These are phyloP conservation scores for Straminergon stramineum DNA, from an alignment of 225 moss, liverwort and hornwort genomes.

Conservation along the genomic window DNA sequence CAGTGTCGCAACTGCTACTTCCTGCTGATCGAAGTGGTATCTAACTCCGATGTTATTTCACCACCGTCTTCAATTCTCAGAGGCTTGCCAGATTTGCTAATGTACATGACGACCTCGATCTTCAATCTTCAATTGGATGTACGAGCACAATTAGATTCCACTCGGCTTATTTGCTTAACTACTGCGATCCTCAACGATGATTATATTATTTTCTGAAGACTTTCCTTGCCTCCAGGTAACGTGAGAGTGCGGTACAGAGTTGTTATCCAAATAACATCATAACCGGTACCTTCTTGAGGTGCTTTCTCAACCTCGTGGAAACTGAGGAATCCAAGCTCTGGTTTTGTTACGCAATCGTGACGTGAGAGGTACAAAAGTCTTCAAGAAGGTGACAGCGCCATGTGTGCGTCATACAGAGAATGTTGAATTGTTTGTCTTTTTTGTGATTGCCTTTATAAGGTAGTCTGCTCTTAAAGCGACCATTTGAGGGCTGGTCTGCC, in stretches of 20 bases:
- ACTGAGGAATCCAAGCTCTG: not conserved
- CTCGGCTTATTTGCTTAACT: not conserved
- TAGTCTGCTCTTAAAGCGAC: no score
- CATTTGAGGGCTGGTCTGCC: no score
- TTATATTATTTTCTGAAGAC: not conserved
- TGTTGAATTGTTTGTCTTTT: not conserved
- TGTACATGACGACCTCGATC: not conserved
- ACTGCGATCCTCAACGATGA: not conserved
- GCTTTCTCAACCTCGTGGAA: not conserved
- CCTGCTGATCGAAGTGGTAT: not conserved
- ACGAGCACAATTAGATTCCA: not conserved
- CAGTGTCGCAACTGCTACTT: not conserved
- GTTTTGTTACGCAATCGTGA: not conserved
- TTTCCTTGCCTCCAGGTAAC: not conserved
- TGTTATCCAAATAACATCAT: not conserved
- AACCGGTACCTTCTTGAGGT: not conserved
- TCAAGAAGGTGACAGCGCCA: not conserved
- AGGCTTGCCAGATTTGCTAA: not conserved
- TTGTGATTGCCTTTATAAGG: not conserved
- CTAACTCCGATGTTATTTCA: not conserved
- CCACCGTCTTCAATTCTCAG: not conserved
- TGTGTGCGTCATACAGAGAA: not conserved
- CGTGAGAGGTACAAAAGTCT: not conserved
- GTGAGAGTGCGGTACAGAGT: not conserved
- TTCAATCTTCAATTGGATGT: not conserved